phyloP scores from a whole-genome alignment of 306 rosid genomes.

The Cicer chorassanicum region DNA sequence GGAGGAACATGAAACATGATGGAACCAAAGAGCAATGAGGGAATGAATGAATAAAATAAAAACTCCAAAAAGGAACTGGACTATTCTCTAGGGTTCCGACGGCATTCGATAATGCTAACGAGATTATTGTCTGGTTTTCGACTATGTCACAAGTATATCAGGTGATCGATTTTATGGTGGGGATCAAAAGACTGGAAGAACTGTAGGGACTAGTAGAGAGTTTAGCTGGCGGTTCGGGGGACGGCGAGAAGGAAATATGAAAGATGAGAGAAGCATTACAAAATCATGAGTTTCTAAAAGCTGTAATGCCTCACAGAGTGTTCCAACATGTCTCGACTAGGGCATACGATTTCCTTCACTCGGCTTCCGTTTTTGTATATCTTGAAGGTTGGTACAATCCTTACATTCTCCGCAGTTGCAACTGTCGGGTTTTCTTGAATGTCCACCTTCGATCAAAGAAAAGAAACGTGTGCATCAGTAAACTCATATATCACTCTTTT shows the following conservation, averaged over 20 bases:
- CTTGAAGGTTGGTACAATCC: constrained; percentile 95
- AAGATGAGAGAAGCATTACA: constrained; percentile 47
- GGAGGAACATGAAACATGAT: constrained; percentile 43
- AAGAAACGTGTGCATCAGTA: constrained; percentile 37
- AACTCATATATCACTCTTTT: not conserved
- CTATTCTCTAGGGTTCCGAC: constrained; percentile 66
- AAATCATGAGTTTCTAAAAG: constrained; percentile 56
- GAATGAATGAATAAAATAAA: constrained; percentile 89
- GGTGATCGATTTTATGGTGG: constrained; percentile 54
- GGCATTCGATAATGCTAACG: constrained; percentile 59
- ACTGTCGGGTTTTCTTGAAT: constrained; percentile 62
- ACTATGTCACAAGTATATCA: constrained; percentile 64
- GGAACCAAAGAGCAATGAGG: constrained; percentile 85
- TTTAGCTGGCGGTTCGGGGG: constrained; percentile 43
- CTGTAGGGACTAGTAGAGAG: constrained; percentile 47
- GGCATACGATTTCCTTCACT: constrained; percentile 87
- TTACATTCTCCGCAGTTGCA: constrained; percentile 73
- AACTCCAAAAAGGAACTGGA: constrained; percentile 58
- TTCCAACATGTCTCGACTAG: constrained; percentile 85
- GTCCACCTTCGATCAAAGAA: constrained; percentile 71
- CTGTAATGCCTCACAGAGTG: constrained; percentile 92
- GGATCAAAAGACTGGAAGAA: constrained; percentile 56
- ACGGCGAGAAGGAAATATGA: constrained; percentile 44
- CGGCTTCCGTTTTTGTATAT: constrained; percentile 85
- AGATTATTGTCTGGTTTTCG: constrained; percentile 63